Base-by-base conservation (phyloP, 1,139 yeast genomes). In the Lodderomyces jiufengensis region DNA sequence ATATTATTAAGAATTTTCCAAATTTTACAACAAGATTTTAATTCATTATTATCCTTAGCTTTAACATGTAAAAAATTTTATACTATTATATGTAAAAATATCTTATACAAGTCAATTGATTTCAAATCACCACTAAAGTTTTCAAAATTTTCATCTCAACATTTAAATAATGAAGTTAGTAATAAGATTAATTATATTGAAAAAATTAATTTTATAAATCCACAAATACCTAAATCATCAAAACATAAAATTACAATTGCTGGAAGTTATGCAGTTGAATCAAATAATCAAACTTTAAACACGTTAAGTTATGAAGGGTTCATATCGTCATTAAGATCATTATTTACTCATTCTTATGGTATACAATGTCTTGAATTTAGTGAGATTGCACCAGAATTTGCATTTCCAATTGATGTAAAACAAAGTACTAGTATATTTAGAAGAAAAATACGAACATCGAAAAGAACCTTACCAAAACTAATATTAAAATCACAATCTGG, bases 371-470 rank as follows among this genome's bases (percentile, higher is more conserved):
- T 66, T 2, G 41, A 42, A 5, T 45, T 78, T 12, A 56, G 59
- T 13, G 73, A 76, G 37, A 66, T 78, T 1, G 69, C 78, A 4
- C 79, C 80, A 2, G 68, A 65, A 18, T 78, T 78, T 48, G 63
- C 59, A 29, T 73, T 78, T 36, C 73, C 74, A 3, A 48, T 51
- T 8, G 55, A 50, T 30, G 39, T 42, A 25, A 39, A 34, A 30
- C 31, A 34, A 15, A 29, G 33, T 3, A 15, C 21, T 15, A 27
- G 33, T 18, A 38, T 33, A 22, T 42, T 20, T 38, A 42, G 37
- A 31, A 42, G 48, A 12, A 50, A 48, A 36, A 44, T 44, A 24
- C 39, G 45, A 4, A 43, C 45, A 26, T 54, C 54, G 4, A 47
- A 46, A 9, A 49, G 70, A 34, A 41, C 45, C 2, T 47, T 65